phyloP scores from a whole-genome alignment of 1,284 basidiomycete genomes.

The Sanghuangporus baumii region DNA sequence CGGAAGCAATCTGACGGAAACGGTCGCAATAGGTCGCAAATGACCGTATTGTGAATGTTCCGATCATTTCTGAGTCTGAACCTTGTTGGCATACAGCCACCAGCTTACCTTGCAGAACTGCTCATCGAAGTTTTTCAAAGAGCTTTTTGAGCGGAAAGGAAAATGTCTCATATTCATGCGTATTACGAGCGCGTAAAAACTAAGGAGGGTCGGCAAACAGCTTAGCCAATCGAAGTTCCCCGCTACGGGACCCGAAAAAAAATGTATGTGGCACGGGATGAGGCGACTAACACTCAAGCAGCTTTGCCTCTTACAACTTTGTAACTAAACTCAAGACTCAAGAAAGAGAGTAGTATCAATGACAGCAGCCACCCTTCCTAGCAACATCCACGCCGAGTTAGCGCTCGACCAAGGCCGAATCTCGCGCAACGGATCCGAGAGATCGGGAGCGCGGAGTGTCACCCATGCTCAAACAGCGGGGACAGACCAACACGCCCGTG shows the following conservation, averaged over 20 bases:
- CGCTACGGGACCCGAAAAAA: not conserved
- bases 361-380: not conserved
- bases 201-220: not conserved
- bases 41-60: not conserved
- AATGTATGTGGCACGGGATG: not conserved
- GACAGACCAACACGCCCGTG: not conserved
- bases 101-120: not conserved
- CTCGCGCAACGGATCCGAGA: not conserved
- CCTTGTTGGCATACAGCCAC: not conserved
- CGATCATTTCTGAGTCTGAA: not conserved
- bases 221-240: not conserved
- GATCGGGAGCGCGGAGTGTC: not conserved
- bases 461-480: not conserved
- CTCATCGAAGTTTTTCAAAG: too few species aligned
- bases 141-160: not conserved
- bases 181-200: not conserved
- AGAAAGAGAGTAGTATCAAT: not conserved
- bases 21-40: not conserved
- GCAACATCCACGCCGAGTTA: not conserved
- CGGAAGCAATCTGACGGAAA: not conserved
- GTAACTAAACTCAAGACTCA: not conserved
- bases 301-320: not conserved
- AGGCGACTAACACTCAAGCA: not conserved
- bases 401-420: constrained; percentile 1
- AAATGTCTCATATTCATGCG: not conserved